phyloP scores from a whole-genome alignment of 2,329 filamentous ascomycete species.

The Fusarium sp. region DNA sequence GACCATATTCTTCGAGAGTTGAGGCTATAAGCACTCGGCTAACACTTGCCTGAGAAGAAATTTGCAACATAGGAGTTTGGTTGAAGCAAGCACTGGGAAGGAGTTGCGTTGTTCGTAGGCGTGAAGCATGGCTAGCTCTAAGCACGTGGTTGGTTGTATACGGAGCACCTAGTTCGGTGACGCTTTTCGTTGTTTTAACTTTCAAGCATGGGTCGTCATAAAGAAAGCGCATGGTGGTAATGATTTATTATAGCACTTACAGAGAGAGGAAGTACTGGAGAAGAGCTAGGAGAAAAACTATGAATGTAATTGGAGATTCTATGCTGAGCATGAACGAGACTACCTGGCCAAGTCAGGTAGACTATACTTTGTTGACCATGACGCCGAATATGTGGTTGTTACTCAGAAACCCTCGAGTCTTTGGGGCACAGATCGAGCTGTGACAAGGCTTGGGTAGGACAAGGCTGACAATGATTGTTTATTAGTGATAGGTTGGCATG shows the following conservation, averaged over 20 bases:
- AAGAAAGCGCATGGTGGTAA: constrained; percentile 40
- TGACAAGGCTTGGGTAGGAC: constrained; percentile 26
- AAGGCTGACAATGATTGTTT: constrained; percentile 24
- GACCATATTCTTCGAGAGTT: constrained; percentile 91
- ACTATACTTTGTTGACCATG: neutral
- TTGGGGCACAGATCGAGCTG: constrained; percentile 7
- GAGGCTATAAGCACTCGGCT: constrained; percentile 76
- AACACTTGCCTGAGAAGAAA: neutral
- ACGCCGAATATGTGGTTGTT: neutral
- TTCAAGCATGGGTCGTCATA: constrained; percentile 35
- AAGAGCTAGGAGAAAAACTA: constrained; percentile 15
- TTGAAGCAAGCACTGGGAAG: constrained; percentile 11
- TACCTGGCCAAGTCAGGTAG: neutral
- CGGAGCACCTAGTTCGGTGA: constrained; percentile 26
- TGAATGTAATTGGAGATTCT: constrained; percentile 35
- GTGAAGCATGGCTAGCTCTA: constrained; percentile 12
- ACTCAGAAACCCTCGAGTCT: constrained; percentile 22
- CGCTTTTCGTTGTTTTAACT: constrained; percentile 25
- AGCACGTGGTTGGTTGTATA: constrained; percentile 34
- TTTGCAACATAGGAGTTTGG: constrained; percentile 7
- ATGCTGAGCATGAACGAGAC: neutral
- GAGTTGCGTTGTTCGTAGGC: constrained; percentile 26
- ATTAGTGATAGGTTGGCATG: neutral
- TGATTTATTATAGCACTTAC: constrained; percentile 31
- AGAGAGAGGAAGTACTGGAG: neutral